Conservation (phyloP, 2,329 filamentous ascomycete genomes). For the Elsinoe necatrix region DNA sequence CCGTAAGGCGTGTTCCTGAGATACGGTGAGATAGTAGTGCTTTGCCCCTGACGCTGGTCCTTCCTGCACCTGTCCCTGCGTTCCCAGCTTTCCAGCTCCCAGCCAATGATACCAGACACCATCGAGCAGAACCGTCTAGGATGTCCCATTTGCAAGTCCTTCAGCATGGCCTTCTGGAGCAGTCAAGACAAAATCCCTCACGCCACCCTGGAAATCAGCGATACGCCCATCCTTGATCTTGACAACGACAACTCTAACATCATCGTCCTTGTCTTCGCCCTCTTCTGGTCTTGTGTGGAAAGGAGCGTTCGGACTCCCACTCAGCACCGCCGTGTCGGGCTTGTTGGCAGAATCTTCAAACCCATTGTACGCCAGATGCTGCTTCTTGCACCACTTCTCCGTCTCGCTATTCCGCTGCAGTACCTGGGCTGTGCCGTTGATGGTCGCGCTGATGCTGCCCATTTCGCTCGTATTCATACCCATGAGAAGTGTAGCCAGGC, state of each 20-base stretch:
- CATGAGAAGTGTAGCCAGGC: conserved; percentile 72
- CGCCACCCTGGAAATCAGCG: conserved; percentile 90
- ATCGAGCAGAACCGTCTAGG: background rate
- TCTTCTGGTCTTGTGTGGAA: conserved; percentile 8
- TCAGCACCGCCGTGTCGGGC: conserved; percentile 22
- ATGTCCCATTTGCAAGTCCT: conserved; percentile 17
- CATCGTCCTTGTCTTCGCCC: conserved; percentile 53
- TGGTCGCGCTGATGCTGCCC: conserved; percentile 82
- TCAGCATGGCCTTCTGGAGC: background rate
- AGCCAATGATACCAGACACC: background rate
- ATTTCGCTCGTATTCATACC: conserved; percentile 87
- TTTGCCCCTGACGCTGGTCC: background rate
- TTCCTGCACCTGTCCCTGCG: background rate
- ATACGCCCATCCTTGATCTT: conserved; percentile 76
- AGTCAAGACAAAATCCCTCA: conserved; percentile 60
- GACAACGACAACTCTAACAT: conserved; percentile 81
- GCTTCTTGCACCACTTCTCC: conserved; percentile 72
- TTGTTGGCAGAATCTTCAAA: conserved; percentile 23
- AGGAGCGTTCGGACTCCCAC: conserved; percentile 19
- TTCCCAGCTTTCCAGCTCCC: background rate
- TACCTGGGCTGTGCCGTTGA: conserved; percentile 77
- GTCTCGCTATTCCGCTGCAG: conserved; percentile 66
- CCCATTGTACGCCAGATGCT: conserved; percentile 87
- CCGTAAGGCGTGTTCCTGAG: too few species aligned
- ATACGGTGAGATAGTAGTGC: too few species aligned